Conservation (phyloP, 2,329 filamentous ascomycete genomes). For the Eutypa lata region DNA sequence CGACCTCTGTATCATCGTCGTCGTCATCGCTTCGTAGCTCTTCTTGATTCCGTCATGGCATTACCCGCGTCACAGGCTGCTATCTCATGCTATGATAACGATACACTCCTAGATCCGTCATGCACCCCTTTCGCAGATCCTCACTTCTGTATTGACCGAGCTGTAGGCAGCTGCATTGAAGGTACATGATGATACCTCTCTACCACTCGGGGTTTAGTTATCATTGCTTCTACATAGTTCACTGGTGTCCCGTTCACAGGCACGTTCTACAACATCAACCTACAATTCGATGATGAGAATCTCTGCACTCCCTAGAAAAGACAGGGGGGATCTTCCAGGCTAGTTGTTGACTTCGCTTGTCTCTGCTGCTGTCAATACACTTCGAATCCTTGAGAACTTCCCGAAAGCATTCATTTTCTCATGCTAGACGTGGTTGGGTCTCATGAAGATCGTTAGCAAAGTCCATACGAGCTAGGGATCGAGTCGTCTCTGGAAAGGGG, state of each 20-base stretch:
- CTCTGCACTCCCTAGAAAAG: conserved; percentile 17
- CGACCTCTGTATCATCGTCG: background rate
- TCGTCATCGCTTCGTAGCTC: background rate
- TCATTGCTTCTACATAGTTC: background rate
- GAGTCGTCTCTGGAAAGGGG: too few species aligned
- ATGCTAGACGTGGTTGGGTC: too few species aligned
- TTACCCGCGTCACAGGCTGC: background rate
- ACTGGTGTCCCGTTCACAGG: conserved; percentile 7
- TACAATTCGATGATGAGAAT: conserved; percentile 4
- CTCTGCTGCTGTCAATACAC: background rate
- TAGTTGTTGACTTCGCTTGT: background rate
- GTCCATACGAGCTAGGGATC: too few species aligned
- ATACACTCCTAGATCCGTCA: background rate
- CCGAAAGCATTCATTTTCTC: too few species aligned
- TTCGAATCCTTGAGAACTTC: background rate
- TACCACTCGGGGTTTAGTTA: background rate
- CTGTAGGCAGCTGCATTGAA: background rate
- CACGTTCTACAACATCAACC: conserved; percentile 19
- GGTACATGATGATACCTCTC: conserved; percentile 15
- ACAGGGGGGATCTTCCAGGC: conserved; percentile 13
- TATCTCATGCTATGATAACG: background rate
- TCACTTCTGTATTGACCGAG: background rate
- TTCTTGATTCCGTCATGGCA: too few species aligned
- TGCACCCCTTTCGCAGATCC: background rate
- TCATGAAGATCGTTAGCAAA: too few species aligned